Conservation (phyloP, 2,329 filamentous ascomycete genomes). For the Elsinoe arachidis region DNA sequence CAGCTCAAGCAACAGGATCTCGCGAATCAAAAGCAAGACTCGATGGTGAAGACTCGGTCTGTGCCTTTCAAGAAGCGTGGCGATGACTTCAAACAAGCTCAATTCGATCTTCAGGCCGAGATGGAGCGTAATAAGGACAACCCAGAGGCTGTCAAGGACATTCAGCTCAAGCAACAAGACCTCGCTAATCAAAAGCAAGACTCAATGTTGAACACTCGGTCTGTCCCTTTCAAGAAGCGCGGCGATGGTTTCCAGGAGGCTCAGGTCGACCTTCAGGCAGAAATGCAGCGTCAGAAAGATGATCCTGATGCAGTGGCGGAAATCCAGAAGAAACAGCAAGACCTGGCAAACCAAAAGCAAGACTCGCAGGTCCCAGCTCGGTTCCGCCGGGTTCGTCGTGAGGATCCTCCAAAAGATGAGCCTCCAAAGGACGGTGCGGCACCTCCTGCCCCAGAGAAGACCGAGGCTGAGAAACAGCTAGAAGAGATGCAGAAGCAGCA, state of each 20-base stretch:
- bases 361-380: neutral
- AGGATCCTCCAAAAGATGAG: neutral
- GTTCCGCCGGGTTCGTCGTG: neutral
- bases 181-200: neutral
- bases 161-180: neutral
- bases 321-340: neutral
- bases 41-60: neutral
- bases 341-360: neutral
- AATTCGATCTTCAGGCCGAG: neutral
- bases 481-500: neutral
- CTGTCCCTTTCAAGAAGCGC: neutral
- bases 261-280: neutral
- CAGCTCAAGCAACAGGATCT: neutral
- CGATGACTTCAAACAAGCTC: neutral
- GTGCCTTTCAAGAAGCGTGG: no score
- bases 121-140: neutral
- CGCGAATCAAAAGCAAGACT: neutral
- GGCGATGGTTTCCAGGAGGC: neutral
- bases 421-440: neutral
- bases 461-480: neutral
- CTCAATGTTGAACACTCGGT: neutral
- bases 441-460: neutral
- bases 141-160: neutral
- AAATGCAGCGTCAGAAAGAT: neutral
- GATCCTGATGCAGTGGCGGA: neutral